These are phyloP conservation scores for Gossypium arboreum DNA, from an alignment of 345 rosid species.

Conservation along the genomic window DNA sequence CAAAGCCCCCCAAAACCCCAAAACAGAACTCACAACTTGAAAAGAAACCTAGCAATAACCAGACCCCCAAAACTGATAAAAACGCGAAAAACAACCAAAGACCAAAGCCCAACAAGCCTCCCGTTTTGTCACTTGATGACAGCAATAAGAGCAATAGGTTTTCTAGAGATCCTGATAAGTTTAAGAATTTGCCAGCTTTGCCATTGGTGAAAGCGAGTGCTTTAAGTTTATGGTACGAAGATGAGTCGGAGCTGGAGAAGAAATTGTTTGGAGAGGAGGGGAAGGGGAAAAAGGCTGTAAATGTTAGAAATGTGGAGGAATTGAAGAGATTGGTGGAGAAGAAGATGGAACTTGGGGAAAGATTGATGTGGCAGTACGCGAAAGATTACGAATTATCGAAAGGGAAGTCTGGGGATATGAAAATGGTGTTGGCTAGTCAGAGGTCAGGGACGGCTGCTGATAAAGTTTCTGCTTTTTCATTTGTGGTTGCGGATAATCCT, in stretches of 20 bases:
- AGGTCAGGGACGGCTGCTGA: constrained; percentile 93
- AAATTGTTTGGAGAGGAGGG: constrained; percentile 53
- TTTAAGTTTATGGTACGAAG: constrained; percentile 71
- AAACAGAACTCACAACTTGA: constrained; percentile 6
- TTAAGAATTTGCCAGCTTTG: constrained; percentile 56
- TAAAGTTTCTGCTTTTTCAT: constrained; percentile 85
- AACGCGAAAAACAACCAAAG: constrained; percentile 13
- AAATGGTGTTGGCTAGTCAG: constrained; percentile 79
- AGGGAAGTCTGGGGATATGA: constrained; percentile 79
- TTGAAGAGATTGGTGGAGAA: constrained; percentile 50
- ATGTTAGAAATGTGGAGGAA: constrained; percentile 42
- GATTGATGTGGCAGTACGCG: constrained; percentile 71
- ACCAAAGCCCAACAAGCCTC: constrained; percentile 56
- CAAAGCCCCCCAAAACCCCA: not conserved
- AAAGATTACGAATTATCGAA: constrained; percentile 59
- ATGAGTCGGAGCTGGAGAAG: constrained; percentile 68
- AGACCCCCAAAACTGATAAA: constrained; percentile 17
- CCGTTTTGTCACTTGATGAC: constrained; percentile 50
- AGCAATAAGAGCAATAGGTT: constrained; percentile 13
- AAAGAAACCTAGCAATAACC: constrained; percentile 17
- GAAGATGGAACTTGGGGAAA: constrained; percentile 78
- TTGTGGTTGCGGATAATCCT: constrained; percentile 84
- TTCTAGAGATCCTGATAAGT: constrained; percentile 30
- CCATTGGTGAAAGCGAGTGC: constrained; percentile 69
- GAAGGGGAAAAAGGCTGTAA: constrained; percentile 25